phyloP scores from a whole-genome alignment of 257 asterid genomes.

The Linderniella brevidens region DNA sequence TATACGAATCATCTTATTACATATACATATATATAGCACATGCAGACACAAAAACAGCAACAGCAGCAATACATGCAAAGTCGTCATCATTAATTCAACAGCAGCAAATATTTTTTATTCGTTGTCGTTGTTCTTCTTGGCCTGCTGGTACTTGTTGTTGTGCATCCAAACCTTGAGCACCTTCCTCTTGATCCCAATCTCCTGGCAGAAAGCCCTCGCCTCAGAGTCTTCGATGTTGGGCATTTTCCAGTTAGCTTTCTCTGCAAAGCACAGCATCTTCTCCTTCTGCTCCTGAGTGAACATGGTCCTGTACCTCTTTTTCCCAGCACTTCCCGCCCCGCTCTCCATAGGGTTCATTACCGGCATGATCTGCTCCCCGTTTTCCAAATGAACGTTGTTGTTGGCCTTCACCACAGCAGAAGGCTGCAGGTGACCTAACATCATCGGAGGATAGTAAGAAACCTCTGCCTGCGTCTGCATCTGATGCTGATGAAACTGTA shows the following conservation, averaged over 20 bases:
- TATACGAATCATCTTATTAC: too few species aligned
- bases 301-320: constrained; percentile 2
- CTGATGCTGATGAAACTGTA: not conserved
- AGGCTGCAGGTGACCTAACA: not conserved
- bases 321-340: not conserved
- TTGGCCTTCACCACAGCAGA: not conserved
- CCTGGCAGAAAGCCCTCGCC: constrained; percentile 1
- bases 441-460: not conserved
- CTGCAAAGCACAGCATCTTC: constrained; percentile 1
- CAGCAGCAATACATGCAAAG: too few species aligned
- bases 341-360: not conserved
- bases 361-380: not conserved
- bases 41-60: too few species aligned
- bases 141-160: not conserved
- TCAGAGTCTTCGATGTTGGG: not conserved
- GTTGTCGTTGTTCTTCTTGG: not conserved
- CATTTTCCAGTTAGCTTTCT: constrained; percentile 1
- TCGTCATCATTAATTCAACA: too few species aligned
- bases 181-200: not conserved
- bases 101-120: too few species aligned
- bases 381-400: too few species aligned
- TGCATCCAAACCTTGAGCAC: constrained; percentile 3
- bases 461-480: too few species aligned
- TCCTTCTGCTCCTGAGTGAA: constrained; percentile 6
- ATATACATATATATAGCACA: too few species aligned